Percentiles rank a stretch among this genome's conserved stretches.
Conservation (phyloP, 345 rosid genomes). For the Excoecaria agallocha region DNA sequence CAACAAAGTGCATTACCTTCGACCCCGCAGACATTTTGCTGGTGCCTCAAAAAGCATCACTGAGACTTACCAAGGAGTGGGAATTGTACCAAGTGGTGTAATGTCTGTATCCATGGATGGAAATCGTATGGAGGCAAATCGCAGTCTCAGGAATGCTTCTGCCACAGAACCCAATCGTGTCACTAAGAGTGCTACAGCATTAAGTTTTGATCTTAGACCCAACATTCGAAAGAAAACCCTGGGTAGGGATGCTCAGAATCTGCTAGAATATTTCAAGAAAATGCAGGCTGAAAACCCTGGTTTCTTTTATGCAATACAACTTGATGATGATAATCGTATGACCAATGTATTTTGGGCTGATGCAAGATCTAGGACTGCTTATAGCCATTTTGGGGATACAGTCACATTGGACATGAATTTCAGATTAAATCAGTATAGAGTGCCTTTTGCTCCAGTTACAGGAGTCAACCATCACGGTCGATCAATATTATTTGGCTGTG, state of each 20-base stretch:
- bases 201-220: constrained; percentile 45
- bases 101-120: constrained; percentile 85
- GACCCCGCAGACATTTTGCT: constrained; percentile 84
- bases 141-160: constrained; percentile 38
- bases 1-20: constrained; percentile 61
- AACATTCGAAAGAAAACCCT: constrained; percentile 53
- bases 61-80: constrained; percentile 47
- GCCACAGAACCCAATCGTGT: constrained; percentile 38
- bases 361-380: constrained; percentile 87
- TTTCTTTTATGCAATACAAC: constrained; percentile 92
- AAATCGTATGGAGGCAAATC: constrained; percentile 50
- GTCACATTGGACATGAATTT: constrained; percentile 68
- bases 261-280: constrained; percentile 87
- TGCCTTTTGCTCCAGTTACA: constrained; percentile 88
- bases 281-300: constrained; percentile 98
- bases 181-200: constrained; percentile 30
- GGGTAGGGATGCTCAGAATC: constrained; percentile 86
- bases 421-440: constrained; percentile 60
- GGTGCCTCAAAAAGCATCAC: constrained; percentile 48
- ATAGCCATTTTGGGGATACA: constrained; percentile 81
- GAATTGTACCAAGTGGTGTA: constrained; percentile 68
- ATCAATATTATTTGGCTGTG: constrained; percentile 81
- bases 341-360: constrained; percentile 96
- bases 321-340: constrained; percentile 88
- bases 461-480: constrained; percentile 98